These are phyloP conservation scores for Alnus glutinosa DNA, from an alignment of 306 rosid genomes.

Conservation along the genomic window DNA sequence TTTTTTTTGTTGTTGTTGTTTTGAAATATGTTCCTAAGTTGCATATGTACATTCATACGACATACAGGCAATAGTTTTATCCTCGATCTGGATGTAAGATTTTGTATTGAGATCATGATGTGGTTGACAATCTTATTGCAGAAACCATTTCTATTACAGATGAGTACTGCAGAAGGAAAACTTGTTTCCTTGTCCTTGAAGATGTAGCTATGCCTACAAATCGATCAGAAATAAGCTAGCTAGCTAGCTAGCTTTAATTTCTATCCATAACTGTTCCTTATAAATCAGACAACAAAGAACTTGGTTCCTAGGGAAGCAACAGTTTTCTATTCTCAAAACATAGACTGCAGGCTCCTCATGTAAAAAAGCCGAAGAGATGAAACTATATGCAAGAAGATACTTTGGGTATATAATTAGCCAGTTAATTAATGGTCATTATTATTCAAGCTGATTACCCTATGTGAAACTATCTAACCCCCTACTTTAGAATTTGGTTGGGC, in stretches of 20 bases:
- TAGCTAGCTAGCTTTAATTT: neutral
- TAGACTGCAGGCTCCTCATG: too few species aligned
- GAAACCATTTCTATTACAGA: neutral
- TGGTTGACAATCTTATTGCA: slow-evolving; percentile 3
- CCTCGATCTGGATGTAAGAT: neutral
- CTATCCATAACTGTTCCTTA: neutral
- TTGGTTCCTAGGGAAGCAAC: neutral
- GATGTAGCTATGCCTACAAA: neutral
- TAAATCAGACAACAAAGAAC: neutral
- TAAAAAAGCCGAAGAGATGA: too few species aligned
- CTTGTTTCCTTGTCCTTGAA: neutral
- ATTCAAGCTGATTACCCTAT: neutral
- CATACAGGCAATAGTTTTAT: slow-evolving; percentile 19
- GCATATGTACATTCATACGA: slow-evolving; percentile 39
- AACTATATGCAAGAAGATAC: neutral
- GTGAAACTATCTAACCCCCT: too few species aligned
- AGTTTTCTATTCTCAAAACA: too few species aligned
- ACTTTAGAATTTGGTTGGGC: too few species aligned
- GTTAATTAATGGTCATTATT: neutral
- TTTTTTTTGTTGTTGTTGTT: neutral
- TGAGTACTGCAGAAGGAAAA: neutral
- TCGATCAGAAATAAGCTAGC: neutral
- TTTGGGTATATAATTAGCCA: neutral
- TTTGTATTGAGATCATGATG: slow-evolving; percentile 11
- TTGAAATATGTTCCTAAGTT: slow-evolving; percentile 30